Percentiles rank a stretch among this genome's conserved stretches.
Conservation (phyloP, 352 stramenopile species). For the Poterioochromonas sp. region DNA sequence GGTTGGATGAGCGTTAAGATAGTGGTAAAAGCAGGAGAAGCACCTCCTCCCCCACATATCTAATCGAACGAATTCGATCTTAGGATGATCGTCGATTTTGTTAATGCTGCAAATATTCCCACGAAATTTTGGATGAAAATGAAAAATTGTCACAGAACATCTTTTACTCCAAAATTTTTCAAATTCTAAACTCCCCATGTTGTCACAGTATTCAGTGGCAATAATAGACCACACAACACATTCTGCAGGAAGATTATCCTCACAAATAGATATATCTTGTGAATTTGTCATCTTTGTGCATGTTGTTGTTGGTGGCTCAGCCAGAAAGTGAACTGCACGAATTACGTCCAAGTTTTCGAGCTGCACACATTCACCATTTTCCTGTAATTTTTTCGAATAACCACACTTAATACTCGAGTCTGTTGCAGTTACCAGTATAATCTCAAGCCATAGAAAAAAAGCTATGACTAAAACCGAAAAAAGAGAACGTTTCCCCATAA, state of each 20-base stretch:
- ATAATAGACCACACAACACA: background rate
- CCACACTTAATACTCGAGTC: no score
- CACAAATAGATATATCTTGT: slow-evolving; percentile 5
- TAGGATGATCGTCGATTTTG: background rate
- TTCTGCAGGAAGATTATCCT: background rate
- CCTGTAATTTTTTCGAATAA: no score
- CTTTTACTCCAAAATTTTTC: background rate
- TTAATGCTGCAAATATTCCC: background rate
- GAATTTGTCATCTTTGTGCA: background rate
- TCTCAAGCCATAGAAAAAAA: no score
- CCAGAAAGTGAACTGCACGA: background rate
- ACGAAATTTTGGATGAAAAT: background rate
- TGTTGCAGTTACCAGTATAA: no score
- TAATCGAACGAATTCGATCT: background rate
- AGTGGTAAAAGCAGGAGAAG: background rate
- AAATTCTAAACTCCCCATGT: background rate
- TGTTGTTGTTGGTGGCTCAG: background rate
- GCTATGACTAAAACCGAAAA: no score
- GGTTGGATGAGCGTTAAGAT: background rate
- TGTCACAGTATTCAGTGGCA: background rate
- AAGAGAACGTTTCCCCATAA: no score
- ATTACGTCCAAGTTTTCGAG: background rate
- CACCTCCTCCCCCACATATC: background rate
- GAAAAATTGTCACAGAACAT: slow-evolving; percentile 4
- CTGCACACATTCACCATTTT: background rate